Base-by-base conservation (phyloP, 2,329 filamentous ascomycete species). In the Beauveria scarabaeidicola region DNA sequence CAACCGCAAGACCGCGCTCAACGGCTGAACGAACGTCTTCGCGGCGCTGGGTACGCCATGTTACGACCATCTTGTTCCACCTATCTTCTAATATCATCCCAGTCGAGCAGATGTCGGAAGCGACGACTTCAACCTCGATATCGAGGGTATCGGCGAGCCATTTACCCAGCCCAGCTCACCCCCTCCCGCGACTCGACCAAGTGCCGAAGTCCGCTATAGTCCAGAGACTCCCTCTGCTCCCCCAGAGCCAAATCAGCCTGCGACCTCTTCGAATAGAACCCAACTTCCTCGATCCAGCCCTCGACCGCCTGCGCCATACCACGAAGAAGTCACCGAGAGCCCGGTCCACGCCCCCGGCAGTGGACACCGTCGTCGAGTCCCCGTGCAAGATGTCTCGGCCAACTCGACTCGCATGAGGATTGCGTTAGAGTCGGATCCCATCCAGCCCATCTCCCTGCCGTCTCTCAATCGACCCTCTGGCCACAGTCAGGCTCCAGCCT, bases 11-110 rank as follows among this genome's bases (percentile, higher is more conserved):
- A 36, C 36, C 55, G 55, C 55, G 56, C 56, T 19, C 9, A 27
- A 15, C 82, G 83, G 67, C 78, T 86, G 74, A 82, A 83, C 63
- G 79, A 85, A 73, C 83, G 84, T 68, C 80, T 87, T 69, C 83
- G 84, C 63, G 84, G 84, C 62, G 83, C 84, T 46, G 81, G 83
- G 83, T 85, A 76, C 64, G 80, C 70, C 19, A 41, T n/a, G n/a
- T 52, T 41, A 52, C 9, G 3, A 13, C 3, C 29, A 8, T 23
- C 25, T 6, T 41, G 11, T 19, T 11, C 13, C 15, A 23, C 25
- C 15, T 11, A 19, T 8, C 6, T 13, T 23, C 55, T 61, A 62
- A 53, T 64, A 64, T 50, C 68, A 53, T 27, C 47, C 0, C 5
- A 83, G 79, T 64, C 78, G 78, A 64, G 78, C 81, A 60, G 79